A percentile compares a stretch with the other conserved stretches of the same genome.
These are phyloP conservation scores for Parasitella parasitica DNA, from an alignment of 371 early-diverging fungal genomes.

Conservation along the genomic window DNA sequence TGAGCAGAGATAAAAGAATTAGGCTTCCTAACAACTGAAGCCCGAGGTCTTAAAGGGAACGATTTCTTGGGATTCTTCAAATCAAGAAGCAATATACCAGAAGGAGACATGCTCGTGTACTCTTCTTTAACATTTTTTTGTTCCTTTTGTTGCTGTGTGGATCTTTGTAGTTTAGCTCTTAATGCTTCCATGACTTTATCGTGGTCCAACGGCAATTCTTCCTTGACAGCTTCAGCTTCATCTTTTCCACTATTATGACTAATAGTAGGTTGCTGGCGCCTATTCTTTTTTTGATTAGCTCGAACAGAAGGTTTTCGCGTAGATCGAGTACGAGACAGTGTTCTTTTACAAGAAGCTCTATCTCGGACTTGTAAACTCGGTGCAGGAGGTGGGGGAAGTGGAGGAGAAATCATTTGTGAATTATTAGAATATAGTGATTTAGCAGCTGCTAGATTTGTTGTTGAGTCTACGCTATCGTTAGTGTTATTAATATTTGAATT, in stretches of 20 bases:
- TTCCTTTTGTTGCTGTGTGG: slow-evolving; percentile 25
- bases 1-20: slow-evolving; percentile 44
- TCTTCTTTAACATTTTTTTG: slow-evolving; percentile 22
- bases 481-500: neutral
- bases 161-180: slow-evolving; percentile 34
- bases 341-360: slow-evolving; percentile 25
- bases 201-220: slow-evolving; percentile 23
- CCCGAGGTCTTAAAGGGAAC: slow-evolving; percentile 29
- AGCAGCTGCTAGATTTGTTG: neutral
- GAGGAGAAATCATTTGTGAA: neutral
- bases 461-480: neutral
- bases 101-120: slow-evolving; percentile 38
- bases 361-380: slow-evolving; percentile 4
- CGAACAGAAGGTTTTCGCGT: slow-evolving; percentile 30
- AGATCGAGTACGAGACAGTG: slow-evolving; percentile 38
- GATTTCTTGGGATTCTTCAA: slow-evolving; percentile 40
- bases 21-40: slow-evolving; percentile 37
- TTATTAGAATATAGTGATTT: neutral
- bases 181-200: slow-evolving; percentile 38
- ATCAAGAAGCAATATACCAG: slow-evolving; percentile 43
- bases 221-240: slow-evolving; percentile 3
- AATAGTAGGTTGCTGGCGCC: slow-evolving; percentile 1
- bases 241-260: neutral
- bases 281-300: slow-evolving; percentile 30
- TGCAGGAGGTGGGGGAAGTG: slow-evolving; percentile 12